Evolutionary conservation across 306 rosid genomes (phyloP), one percentile per base, ranked within the genome.

Genomic region (Spatholobus suberectus): DNA sequence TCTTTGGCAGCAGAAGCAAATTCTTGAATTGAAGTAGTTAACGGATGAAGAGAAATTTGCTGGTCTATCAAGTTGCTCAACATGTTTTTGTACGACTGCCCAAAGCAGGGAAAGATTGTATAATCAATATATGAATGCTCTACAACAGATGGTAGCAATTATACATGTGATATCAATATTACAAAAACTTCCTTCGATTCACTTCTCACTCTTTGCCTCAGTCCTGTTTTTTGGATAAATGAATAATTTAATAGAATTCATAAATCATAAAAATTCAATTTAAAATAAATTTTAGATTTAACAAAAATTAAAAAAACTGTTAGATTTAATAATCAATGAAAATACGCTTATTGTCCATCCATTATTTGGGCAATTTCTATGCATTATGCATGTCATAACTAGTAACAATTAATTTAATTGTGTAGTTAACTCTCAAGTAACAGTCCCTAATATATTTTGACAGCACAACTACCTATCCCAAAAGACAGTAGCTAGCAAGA

Each of bases 1-100:
- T 92, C 91, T 78, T 82, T 79, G 62, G 97, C 97, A 12, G 91
- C 93, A 13, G 79, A 82, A 43, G 89, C 84, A 87, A 96, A 90
- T 75, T 93, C 98, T 65, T 89, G 81, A 70, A 96, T 89, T 9
- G 99, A 83, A 34, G 41, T n/a, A 4, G 85, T 81, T 58, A 96
- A 86, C 0, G 96, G 91, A 38, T 85, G 82, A 35, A 96, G 79
- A 58, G 91, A 87, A 34, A 88, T 72, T 83, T 58, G 68, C 35
- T 81, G 86, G 15, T 89, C 88, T 85, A 93, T 41, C 75, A 87
- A 26, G 73, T 71, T 90, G 84, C 88, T 85, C 90, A 92, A 84
- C 18, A 21, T 77, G 81, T 85, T 88, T 61, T 70, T 78, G 52
- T 96, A 90, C 11, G 52, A 79, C 99, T 96, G 88, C 75, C 54